Evolutionary conservation across 352 stramenopile species (phyloP), one percentile per base, ranked within the genome.

Genomic region (Globisporangium abappressorium): DNA sequence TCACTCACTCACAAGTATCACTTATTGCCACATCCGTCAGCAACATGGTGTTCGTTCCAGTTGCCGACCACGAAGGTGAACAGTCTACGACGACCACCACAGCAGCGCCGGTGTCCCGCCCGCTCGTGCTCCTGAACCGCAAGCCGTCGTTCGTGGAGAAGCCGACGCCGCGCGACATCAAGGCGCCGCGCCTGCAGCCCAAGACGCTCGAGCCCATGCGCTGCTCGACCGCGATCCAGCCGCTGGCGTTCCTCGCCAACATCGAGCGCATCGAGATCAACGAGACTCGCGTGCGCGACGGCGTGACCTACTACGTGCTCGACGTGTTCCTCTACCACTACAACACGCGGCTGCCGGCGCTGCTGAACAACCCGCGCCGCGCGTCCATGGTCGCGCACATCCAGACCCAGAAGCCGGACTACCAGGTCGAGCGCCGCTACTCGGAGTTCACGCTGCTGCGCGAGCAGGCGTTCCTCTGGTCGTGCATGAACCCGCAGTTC

Each of bases 201-300:
- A 41, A 43, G 41, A 33, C 57, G 33, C 49, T 70, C 41, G 22
- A 47, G 26, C 65, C 65, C 9, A 15, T 55, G 26, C 57, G 43
- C 11, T 65, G 12, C 28, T 61, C 56, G 33, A 46, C 41, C 30
- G 28, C 43, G 5, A 53, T 30, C 18, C 28, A 38, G 8, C 46
- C 58, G 2, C 46, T 70, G 14, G 57, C 57, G 9, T 65, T 59
- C 49, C 57, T 70, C 8, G 24, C n/a, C 11, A 65, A 49, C 46
- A 61, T 70, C 33, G 65, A 60, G 30, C 58, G 57, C 12, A 55
- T 70, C 51, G 57, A 65, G 58, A 70, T 70, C 57, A 70, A 64
- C 47, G 43, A 61, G 56, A 70, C 58, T 4, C 34, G 46, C 15
- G 49, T 49, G 30, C 65, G 58, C 49, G 43, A 65, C 33, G 65